Percentiles rank a stretch among this genome's conserved stretches.
phyloP scores from a whole-genome alignment of 164 flowering plant genomes.

The Dillenia suffruticosa region DNA sequence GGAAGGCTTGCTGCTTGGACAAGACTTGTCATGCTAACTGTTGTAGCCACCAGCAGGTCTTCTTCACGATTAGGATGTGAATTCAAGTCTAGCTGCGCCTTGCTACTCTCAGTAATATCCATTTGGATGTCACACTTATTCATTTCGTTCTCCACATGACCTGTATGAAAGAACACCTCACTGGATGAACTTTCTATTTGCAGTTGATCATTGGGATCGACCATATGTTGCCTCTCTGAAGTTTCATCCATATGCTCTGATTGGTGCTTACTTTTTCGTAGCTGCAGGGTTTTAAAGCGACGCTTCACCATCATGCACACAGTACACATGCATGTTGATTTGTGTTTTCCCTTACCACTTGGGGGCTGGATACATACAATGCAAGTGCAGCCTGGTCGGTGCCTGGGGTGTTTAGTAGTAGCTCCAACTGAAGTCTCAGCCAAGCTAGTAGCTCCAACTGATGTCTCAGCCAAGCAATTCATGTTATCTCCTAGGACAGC shows the following conservation, averaged over 20 bases:
- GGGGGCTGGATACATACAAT: constrained; percentile 99
- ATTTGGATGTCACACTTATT: constrained; percentile 9
- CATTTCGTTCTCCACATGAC: constrained; percentile 15
- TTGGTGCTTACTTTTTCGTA: constrained; percentile 53
- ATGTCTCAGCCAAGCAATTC: constrained; percentile 38
- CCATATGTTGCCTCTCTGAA: too few species aligned
- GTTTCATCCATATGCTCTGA: constrained; percentile 22
- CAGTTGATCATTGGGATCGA: not conserved
- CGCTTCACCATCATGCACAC: constrained; percentile 70
- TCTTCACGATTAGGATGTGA: constrained; percentile 39
- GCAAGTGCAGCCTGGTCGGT: constrained; percentile 95
- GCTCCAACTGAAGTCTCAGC: constrained; percentile 54
- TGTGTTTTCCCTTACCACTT: constrained; percentile 94
- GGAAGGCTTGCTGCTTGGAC: constrained; percentile 30
- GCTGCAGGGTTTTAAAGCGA: constrained; percentile 62
- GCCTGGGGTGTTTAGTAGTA: constrained; percentile 92
- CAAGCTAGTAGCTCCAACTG: constrained; percentile 62
- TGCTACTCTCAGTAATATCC: constrained; percentile 23
- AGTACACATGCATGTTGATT: constrained; percentile 58
- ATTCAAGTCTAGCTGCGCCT: constrained; percentile 46
- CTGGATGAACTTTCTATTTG: not conserved
- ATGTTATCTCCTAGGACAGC: constrained; percentile 71
- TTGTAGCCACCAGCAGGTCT: constrained; percentile 19
- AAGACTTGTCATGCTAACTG: constrained; percentile 27
- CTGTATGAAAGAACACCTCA: not conserved